Conservation (phyloP, 306 rosid species). For the Vicia villosa region DNA sequence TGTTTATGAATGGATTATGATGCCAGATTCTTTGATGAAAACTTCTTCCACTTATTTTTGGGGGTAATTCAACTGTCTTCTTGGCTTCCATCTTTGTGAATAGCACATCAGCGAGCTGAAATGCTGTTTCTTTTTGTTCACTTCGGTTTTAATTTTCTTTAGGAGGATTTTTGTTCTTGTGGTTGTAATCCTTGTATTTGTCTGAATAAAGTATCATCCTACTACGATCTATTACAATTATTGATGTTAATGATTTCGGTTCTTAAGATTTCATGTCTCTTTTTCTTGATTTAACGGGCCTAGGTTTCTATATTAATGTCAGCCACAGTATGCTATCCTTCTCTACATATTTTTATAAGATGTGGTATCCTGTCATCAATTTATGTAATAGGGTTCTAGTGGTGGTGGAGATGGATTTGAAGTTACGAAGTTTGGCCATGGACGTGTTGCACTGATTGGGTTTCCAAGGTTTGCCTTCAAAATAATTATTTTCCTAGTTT, state of each 20-base stretch:
- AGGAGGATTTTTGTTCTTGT: conserved; percentile 12
- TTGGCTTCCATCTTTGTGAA: conserved; percentile 14
- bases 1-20: not conserved
- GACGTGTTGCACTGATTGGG: conserved; percentile 97
- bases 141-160: conserved; percentile 3
- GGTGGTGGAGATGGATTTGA: conserved; percentile 99
- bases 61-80: not conserved
- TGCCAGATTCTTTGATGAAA: not conserved
- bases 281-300: conserved; percentile 13
- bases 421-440: conserved; percentile 97
- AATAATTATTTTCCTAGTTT: not conserved
- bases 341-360: conserved; percentile 5
- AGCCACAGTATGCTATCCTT: not conserved
- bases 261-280: conserved; percentile 6
- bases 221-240: not conserved
- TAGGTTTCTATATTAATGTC: conserved; percentile 33
- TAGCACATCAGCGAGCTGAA: not conserved
- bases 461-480: conserved; percentile 80
- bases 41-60: not conserved
- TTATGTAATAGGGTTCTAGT: conserved; percentile 78
- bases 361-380: conserved; percentile 27
- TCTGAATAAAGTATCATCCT: not conserved
- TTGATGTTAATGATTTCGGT: conserved; percentile 27
- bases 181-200: not conserved
- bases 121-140: conserved; percentile 20